Percentiles rank a stretch among this genome's conserved stretches.
These are phyloP conservation scores for Corylus heterophylla DNA, from an alignment of 306 rosid genomes.

Conservation along the genomic window DNA sequence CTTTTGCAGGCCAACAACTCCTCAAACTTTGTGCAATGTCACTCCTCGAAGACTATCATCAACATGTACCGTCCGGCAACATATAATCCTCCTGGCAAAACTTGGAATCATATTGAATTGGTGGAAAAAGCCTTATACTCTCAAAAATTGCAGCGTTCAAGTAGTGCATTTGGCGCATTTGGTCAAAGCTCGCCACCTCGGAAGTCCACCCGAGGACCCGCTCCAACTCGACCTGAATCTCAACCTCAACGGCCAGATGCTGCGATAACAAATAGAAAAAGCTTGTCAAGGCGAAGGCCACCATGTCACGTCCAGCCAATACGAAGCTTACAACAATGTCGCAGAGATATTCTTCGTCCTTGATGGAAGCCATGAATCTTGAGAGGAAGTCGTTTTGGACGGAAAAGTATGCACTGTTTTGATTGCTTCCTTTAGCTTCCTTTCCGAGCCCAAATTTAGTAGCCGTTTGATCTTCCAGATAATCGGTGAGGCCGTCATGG, in stretches of 20 bases:
- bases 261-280: conserved; percentile 53
- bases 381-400: conserved; percentile 60
- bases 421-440: conserved; percentile 49
- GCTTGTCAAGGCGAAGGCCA: conserved; percentile 66
- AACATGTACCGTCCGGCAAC: conserved; percentile 60
- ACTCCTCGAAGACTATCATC: too few species aligned
- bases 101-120: conserved; percentile 87
- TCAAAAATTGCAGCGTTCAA: conserved; percentile 67
- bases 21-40: too few species aligned
- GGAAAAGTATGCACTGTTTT: conserved; percentile 31
- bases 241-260: conserved; percentile 39
- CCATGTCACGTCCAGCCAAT: conserved; percentile 83
- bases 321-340: conserved; percentile 81
- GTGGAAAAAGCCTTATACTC: conserved; percentile 82
- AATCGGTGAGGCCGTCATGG: conserved; percentile 51
- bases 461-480: conserved; percentile 65
- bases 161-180: conserved; percentile 63
- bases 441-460: conserved; percentile 62
- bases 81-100: conserved; percentile 65
- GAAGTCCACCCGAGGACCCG: conserved; percentile 40
- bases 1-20: too few species aligned
- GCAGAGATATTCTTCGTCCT: conserved; percentile 62
- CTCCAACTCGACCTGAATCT: conserved; percentile 54
- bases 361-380: conserved; percentile 59
- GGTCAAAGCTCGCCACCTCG: conserved; percentile 34